Evolutionary conservation across 2,329 filamentous ascomycete genomes (phyloP).

Genomic region (Neofusicoccum sp.): DNA sequence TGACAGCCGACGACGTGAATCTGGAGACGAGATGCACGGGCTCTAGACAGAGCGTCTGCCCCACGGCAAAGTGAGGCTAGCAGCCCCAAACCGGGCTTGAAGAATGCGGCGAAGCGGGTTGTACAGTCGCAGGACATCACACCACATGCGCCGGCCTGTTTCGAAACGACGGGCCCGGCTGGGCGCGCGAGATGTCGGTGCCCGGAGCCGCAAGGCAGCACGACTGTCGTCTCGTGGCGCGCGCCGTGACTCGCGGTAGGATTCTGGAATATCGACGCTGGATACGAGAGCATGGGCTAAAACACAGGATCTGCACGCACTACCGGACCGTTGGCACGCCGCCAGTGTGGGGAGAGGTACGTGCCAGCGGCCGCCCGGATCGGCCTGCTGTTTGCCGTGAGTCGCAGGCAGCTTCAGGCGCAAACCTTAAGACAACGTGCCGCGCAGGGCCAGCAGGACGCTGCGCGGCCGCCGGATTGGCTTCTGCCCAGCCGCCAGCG

Average conservation of each 20-base stretch:
- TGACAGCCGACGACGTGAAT: neutral
- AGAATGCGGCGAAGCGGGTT: neutral
- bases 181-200: neutral
- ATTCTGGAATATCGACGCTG: neutral
- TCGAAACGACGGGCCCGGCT: neutral
- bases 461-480: neutral
- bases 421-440: neutral
- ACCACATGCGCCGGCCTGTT: neutral
- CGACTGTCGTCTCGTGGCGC: neutral
- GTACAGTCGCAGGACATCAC: neutral
- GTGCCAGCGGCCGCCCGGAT: neutral
- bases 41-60: neutral
- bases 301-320: conserved; percentile 5
- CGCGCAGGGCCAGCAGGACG: neutral
- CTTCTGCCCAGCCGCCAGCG: neutral
- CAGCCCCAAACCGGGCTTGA: neutral
- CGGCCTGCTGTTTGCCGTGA: conserved; percentile 3
- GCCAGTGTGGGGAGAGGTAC: neutral
- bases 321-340: conserved; percentile 9
- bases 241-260: neutral
- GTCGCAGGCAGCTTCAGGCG: conserved; percentile 1
- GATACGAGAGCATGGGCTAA: conserved; percentile 9
- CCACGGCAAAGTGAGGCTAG: neutral
- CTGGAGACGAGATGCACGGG: conserved; percentile 13
- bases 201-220: neutral